These are phyloP conservation scores for Pythium coloratum DNA, from an alignment of 352 stramenopile genomes.

Conservation along the genomic window DNA sequence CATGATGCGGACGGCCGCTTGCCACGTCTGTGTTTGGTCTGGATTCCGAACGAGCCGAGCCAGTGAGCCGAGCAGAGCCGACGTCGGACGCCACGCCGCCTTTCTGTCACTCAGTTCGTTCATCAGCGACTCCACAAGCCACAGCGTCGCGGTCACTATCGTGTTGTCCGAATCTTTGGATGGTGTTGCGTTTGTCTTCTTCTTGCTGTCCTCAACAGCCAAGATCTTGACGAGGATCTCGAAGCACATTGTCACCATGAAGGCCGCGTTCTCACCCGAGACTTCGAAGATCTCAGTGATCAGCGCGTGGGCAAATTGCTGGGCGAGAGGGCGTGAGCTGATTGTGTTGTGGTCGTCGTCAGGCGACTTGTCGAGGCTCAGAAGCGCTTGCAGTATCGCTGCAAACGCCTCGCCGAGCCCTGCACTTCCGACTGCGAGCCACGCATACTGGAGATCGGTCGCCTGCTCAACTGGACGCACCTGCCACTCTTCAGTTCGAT, in stretches of 20 bases:
- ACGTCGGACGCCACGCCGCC: conserved; percentile 35
- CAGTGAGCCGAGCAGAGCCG: conserved; percentile 36
- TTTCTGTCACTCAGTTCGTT: conserved; percentile 19
- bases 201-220: conserved; percentile 13
- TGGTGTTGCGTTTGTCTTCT: conserved; percentile 16
- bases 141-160: conserved; percentile 36
- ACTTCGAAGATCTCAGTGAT: conserved; percentile 11
- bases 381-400: background rate
- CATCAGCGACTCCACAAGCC: conserved; percentile 47
- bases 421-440: conserved; percentile 14
- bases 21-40: conserved; percentile 39
- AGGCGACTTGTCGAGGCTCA: background rate
- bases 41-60: conserved; percentile 39
- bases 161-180: background rate
- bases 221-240: conserved; percentile 36
- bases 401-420: background rate
- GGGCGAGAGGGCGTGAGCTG: background rate
- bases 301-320: conserved; percentile 21
- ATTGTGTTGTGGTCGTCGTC: background rate
- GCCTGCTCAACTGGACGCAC: background rate
- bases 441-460: conserved; percentile 9
- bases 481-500: background rate
- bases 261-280: background rate
- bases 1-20: conserved; percentile 41
- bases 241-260: conserved; percentile 29